Evolutionary conservation across 352 stramenopile genomes (phyloP).

Genomic region (Phytophthora citrophthora): DNA sequence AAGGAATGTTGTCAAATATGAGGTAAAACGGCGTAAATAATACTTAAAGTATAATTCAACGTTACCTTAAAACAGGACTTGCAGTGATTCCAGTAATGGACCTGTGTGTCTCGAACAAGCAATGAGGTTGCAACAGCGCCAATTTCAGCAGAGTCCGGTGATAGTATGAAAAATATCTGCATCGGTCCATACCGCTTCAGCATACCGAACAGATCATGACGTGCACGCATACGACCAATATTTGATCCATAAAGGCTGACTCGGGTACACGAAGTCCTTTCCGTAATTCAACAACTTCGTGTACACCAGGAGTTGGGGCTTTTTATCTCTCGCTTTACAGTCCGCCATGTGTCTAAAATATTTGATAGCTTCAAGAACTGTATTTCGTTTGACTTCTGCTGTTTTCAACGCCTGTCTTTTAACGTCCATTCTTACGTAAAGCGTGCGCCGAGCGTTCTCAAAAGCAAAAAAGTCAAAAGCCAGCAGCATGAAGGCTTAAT

Average conservation of each 20-base stretch:
- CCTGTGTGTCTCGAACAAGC: slow-evolving; percentile 15
- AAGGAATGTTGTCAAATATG: too few relatives aligned
- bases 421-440: slow-evolving; percentile 31
- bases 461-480: slow-evolving; percentile 27
- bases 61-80: too few relatives aligned
- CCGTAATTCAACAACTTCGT: slow-evolving; percentile 17
- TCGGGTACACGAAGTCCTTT: slow-evolving; percentile 23
- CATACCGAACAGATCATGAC: slow-evolving; percentile 31
- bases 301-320: slow-evolving; percentile 1
- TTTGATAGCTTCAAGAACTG: slow-evolving; percentile 13
- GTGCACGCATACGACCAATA: slow-evolving; percentile 11
- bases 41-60: too few relatives aligned
- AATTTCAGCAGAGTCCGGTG: slow-evolving; percentile 19
- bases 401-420: slow-evolving; percentile 12
- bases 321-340: background rate
- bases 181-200: slow-evolving; percentile 30
- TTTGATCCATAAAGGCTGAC: slow-evolving; percentile 30
- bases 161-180: slow-evolving; percentile 38
- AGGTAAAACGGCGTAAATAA: too few relatives aligned
- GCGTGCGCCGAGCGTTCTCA: slow-evolving; percentile 10
- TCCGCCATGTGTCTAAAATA: slow-evolving; percentile 17
- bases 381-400: background rate
- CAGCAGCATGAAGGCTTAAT: slow-evolving; percentile 37
- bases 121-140: background rate
- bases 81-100: slow-evolving; percentile 19